Evolutionary conservation across 2,329 filamentous ascomycete genomes (phyloP).

Genomic region (Colletotrichum zoysiae): DNA sequence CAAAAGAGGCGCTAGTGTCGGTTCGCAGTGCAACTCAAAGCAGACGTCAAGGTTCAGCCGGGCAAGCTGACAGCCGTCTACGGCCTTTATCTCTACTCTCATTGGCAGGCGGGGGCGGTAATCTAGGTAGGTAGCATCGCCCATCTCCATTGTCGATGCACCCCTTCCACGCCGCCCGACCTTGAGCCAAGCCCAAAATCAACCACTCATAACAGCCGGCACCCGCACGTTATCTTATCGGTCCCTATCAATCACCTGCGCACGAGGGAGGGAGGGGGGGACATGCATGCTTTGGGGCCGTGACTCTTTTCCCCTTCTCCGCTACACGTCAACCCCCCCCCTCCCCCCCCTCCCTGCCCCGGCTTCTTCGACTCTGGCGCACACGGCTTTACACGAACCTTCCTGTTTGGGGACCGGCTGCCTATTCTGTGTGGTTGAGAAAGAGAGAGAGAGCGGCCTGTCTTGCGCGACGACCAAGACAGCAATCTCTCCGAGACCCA

Average conservation of each 20-base stretch:
- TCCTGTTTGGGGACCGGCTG: constrained; percentile 37
- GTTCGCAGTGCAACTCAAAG: constrained; percentile 26
- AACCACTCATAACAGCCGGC: constrained; percentile 37
- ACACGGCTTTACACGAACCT: constrained; percentile 31
- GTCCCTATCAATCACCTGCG: constrained; percentile 37
- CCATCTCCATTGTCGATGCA: constrained; percentile 33
- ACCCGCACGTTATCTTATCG: constrained; percentile 42
- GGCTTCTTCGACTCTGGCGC: constrained; percentile 21
- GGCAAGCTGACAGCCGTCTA: constrained; percentile 22
- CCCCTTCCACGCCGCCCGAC: constrained; percentile 10
- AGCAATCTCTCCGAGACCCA: constrained; percentile 6
- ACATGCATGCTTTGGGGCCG: neutral
- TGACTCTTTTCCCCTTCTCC: constrained; percentile 27
- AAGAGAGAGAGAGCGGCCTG: neutral
- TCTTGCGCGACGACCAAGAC: neutral
- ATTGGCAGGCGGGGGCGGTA: constrained; percentile 37
- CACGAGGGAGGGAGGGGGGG: neutral
- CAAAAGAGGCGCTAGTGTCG: constrained; percentile 28
- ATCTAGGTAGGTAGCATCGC: neutral
- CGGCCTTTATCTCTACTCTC: constrained; percentile 30
- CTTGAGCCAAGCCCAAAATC: constrained; percentile 20
- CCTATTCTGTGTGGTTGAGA: constrained; percentile 32
- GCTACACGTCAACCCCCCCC: constrained; percentile 33
- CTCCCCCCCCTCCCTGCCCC: constrained; percentile 14
- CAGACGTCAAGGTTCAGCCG: constrained; percentile 28